Evolutionary conservation across 2,329 filamentous ascomycete species (phyloP), one percentile per base, ranked within the genome.

Genomic region (Phialophora macrospora): DNA sequence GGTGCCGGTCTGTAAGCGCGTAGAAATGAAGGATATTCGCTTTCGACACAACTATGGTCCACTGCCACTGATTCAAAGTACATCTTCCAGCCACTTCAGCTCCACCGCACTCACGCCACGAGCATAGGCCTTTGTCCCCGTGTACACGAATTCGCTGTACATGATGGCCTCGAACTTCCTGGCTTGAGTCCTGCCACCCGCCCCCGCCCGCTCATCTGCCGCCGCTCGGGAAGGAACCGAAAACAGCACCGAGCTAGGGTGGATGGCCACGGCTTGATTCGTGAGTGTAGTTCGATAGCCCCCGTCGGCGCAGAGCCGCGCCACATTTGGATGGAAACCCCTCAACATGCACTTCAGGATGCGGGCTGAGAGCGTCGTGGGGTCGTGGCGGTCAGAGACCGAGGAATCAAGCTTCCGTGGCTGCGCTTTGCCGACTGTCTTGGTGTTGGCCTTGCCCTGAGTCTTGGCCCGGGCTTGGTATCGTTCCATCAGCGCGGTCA

Each of bases 61-160:
- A 51, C 48, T 22, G 20, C 2, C 48, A 12, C 48, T 4, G 4
- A 9, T 20, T 51, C 20, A 51, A 51, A 51, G 14, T 1, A 51
- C 4, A 24, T 51, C 48, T 14, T 51, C 48, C 24, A 89, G 79
- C 87, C 87, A 89, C 68, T 84, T 80, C 79, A 88, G 78, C 77
- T 88, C 83, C 60, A 89, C 83, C 0, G 83, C 85, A 75, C 85
- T 88, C 7, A 88, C 87, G 3, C 84, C 83, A 56, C 85, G 79
- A 14, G 85, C 87, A 77, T 88, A 89, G 61, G 84, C 85, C 70
- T 84, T 84, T 51, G 83, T 88, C n/a, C 68, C 66, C 22, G 87
- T 89, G 72, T 86, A 89, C 2, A 89, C 85, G 74, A 87, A 88
- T 74, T 89, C 87, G 65, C 85, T 87, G 72, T 87, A 89, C 74